Evolutionary conservation across 805 yeast species (phyloP).

Genomic region (Metschnikowia noctiluminum): DNA sequence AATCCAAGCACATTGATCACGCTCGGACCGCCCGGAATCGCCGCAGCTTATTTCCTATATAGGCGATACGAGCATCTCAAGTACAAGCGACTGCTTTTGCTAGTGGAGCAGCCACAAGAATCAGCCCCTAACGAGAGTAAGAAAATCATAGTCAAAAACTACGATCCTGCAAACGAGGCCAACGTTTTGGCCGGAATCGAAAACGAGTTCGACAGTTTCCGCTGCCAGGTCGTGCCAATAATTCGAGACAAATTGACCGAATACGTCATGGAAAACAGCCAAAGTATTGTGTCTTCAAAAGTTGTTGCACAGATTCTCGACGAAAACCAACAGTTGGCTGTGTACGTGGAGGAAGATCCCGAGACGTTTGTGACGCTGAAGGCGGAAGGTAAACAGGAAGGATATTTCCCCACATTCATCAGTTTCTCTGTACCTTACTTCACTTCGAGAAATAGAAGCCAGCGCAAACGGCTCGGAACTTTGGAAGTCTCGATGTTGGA

Average conservation of each 20-base stretch:
- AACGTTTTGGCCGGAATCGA: slow-evolving; percentile 36
- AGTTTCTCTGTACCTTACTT: slow-evolving; percentile 34
- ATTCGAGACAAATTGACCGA: slow-evolving; percentile 28
- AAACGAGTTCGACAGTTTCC: slow-evolving; percentile 35
- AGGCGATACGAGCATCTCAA: slow-evolving; percentile 13
- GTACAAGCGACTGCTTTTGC: slow-evolving; percentile 15
- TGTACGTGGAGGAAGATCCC: slow-evolving; percentile 18
- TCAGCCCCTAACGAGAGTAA: not conserved
- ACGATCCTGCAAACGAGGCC: slow-evolving; percentile 31
- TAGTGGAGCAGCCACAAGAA: slow-evolving; percentile 5
- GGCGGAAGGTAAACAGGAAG: slow-evolving; percentile 15
- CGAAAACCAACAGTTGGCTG: slow-evolving; percentile 30
- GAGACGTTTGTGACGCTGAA: slow-evolving; percentile 20
- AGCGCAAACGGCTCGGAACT: slow-evolving; percentile 28
- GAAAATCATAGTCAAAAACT: slow-evolving; percentile 19
- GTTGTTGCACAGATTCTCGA: slow-evolving; percentile 21
- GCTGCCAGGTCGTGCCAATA: slow-evolving; percentile 24
- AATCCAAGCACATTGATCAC: slow-evolving; percentile 37
- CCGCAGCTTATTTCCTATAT: slow-evolving; percentile 26
- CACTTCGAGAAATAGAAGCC: slow-evolving; percentile 18
- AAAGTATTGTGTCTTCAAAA: not conserved
- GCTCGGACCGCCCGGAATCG: slow-evolving; percentile 33
- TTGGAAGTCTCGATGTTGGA: slow-evolving; percentile 31
- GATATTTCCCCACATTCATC: slow-evolving; percentile 21
- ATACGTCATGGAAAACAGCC: slow-evolving; percentile 19